Conservation (phyloP, 2,329 filamentous ascomycete genomes). For the Westerdykella aurantiaca region DNA sequence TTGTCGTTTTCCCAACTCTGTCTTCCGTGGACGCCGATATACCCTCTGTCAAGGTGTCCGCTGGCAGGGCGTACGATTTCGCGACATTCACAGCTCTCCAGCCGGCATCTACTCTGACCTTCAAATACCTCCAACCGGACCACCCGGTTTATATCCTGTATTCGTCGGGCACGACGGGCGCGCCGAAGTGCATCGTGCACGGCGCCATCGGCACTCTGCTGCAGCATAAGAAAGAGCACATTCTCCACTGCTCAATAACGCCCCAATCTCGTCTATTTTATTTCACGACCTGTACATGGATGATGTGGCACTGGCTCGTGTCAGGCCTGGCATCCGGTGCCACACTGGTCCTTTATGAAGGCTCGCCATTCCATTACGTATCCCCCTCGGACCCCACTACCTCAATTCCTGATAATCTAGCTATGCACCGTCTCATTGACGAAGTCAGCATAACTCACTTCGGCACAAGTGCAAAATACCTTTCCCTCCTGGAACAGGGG, state of each 20-base stretch:
- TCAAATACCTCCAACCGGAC: slow-evolving; percentile 73
- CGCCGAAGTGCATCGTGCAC: slow-evolving; percentile 91
- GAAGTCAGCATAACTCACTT: slow-evolving; percentile 84
- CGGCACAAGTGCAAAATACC: slow-evolving; percentile 89
- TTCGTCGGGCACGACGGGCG: slow-evolving; percentile 80
- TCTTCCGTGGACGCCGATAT: slow-evolving; percentile 37
- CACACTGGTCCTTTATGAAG: slow-evolving; percentile 83
- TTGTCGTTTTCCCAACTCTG: slow-evolving; percentile 69
- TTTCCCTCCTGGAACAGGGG: slow-evolving; percentile 83
- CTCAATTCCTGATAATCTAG: slow-evolving; percentile 64
- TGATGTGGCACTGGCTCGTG: slow-evolving; percentile 99
- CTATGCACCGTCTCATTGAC: slow-evolving; percentile 76
- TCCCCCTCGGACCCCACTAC: slow-evolving; percentile 38
- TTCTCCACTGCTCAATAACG: slow-evolving; percentile 75
- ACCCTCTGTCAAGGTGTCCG: slow-evolving; percentile 36
- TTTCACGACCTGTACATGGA: slow-evolving; percentile 94
- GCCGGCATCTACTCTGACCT: slow-evolving; percentile 38
- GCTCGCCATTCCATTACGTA: slow-evolving; percentile 68
- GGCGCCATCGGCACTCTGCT: slow-evolving; percentile 83
- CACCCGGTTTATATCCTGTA: slow-evolving; percentile 93
- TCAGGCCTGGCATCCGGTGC: slow-evolving; percentile 77
- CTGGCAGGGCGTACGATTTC: slow-evolving; percentile 35
- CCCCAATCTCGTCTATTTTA: slow-evolving; percentile 75
- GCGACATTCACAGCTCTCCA: slow-evolving; percentile 39
- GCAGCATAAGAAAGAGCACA: slow-evolving; percentile 96